Base-by-base conservation (phyloP, 176 grass and related monocot species). In the Carex myosuroides region DNA sequence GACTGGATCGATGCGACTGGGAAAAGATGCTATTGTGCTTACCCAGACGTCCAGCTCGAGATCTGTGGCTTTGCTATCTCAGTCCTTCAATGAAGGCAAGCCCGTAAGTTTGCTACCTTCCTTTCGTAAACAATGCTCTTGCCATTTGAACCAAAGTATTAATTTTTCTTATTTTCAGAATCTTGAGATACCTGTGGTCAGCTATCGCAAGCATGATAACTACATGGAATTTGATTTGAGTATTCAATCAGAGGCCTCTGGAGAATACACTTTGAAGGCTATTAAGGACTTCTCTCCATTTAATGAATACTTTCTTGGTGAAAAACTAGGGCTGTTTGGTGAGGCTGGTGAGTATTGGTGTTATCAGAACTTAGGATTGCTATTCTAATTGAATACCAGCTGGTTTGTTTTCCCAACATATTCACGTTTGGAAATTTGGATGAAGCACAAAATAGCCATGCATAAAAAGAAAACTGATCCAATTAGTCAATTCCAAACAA, bases 1-100 rank as follows among this genome's bases (percentile, higher is more conserved):
- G 94, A 97, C 92, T 86, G 92, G 92, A 84, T 85, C 94, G 55
- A 97, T 97, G 94, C 91, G 87, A 89, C 91, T 97, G 66, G 94
- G 94, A 76, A 97, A 88, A 89, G 94, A 97, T 89, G 90, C 83
- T 32, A 21, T 97, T 85, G 88, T 97, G 83, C 94, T 97, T 74
- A 94, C 94, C 9, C 94, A 97, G 91, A 97, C 92, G 13, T 84
- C 74, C 46, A 87, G 68, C 6, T 92, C 92, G 21, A 92, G 90
- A 92, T 92, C 94, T 22, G 90, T 97, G 29, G 88, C 94, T 53
- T 94, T 97, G 68, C 85, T 97, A 48, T 97, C 94, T 79, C 86
- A 91, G 75, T 94, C 88, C 84, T 97, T 90, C 83, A 97, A 97
- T 81, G 80, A 92, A 88, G 80, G 80, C 26, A 94, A 92, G 66